A percentile compares a stretch with the other conserved stretches of the same genome.
These are phyloP conservation scores for Pochonia chlamydosporia DNA, from an alignment of 2,329 filamentous ascomycete genomes.

Conservation along the genomic window DNA sequence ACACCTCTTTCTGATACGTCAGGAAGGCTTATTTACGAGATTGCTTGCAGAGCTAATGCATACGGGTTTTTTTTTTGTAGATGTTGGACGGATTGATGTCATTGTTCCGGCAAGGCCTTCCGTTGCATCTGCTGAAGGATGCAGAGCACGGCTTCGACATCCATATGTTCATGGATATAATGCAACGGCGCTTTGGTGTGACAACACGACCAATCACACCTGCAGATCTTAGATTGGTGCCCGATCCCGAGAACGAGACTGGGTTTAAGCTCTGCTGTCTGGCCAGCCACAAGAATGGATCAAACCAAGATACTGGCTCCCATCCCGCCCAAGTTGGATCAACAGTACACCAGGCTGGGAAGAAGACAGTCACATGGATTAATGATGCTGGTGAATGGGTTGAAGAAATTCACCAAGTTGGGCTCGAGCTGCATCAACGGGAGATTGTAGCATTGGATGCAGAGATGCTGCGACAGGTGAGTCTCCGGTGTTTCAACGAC, in stretches of 20 bases:
- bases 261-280: conserved; percentile 25
- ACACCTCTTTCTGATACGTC: neutral
- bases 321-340: too few species aligned
- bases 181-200: conserved; percentile 20
- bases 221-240: conserved; percentile 25
- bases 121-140: conserved; percentile 32
- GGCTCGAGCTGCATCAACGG: conserved; percentile 32
- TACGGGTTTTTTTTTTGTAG: conserved; percentile 14
- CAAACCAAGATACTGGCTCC: too few species aligned
- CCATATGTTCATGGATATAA: conserved; percentile 28
- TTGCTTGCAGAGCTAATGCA: neutral
- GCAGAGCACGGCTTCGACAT: conserved; percentile 32
- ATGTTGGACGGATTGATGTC: conserved; percentile 23
- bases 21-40: neutral
- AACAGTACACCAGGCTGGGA: too few species aligned
- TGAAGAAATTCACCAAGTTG: conserved; percentile 30
- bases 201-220: conserved; percentile 28
- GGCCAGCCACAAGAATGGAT: conserved; percentile 2
- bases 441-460: conserved; percentile 26
- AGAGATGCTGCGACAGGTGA: conserved; percentile 27
- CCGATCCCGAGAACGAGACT: conserved; percentile 15
- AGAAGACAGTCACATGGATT: too few species aligned
- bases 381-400: conserved; percentile 16
- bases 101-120: conserved; percentile 22
- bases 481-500: conserved; percentile 33